Evolutionary conservation across 176 grass and related monocot species (phyloP), one percentile per base, ranked within the genome.

Genomic region (Bonia amplexicaulis): DNA sequence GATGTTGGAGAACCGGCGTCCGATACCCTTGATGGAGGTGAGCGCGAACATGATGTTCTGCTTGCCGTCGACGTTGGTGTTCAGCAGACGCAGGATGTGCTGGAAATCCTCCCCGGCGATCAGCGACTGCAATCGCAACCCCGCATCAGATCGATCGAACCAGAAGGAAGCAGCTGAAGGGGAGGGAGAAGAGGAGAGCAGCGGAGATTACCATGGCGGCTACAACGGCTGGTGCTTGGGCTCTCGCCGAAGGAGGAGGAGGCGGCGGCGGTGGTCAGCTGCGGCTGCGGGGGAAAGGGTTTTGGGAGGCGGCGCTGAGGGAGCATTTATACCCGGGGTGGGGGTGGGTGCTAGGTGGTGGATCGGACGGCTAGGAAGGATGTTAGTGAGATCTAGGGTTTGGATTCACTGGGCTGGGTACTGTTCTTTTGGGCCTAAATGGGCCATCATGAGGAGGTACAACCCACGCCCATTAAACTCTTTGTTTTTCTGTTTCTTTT

Each of bases 31-130:
- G 86, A 97, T 97, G 84, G 92, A 83, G 69, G 95, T 94, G 44
- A 97, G n/a, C n/a, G 90, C 89, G 69, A 91, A 94, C 92, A 94
- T 97, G 83, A 97, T 97, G 90, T 97, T 97, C 71, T 97, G 90
- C 82, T 97, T 97, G 1, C 95, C 95, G 82, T 97, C 95, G 3
- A 97, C 92, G 82, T 97, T 97, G 42, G 95, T 97, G 87, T 97
- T 97, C 5, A 94, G 87, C 54, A 97, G 66, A 94, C 95, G 92
- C 51, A 97, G 87, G 66, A 97, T 97, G 60, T 94, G 95, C 74
- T 97, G 95, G 90, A 97, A 97, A 65, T 97, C 95, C 81, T 97
- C 95, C 20, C 88, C 87, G 2, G 92, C 90, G 73, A 97, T 89
- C 74, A 94, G 74, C 31, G 92, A 90, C 94, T 97, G 81, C 64